Percentiles rank a stretch among this genome's conserved stretches.
These are phyloP conservation scores for Cercospora berteroae DNA, from an alignment of 2,329 filamentous ascomycete species.

Conservation along the genomic window DNA sequence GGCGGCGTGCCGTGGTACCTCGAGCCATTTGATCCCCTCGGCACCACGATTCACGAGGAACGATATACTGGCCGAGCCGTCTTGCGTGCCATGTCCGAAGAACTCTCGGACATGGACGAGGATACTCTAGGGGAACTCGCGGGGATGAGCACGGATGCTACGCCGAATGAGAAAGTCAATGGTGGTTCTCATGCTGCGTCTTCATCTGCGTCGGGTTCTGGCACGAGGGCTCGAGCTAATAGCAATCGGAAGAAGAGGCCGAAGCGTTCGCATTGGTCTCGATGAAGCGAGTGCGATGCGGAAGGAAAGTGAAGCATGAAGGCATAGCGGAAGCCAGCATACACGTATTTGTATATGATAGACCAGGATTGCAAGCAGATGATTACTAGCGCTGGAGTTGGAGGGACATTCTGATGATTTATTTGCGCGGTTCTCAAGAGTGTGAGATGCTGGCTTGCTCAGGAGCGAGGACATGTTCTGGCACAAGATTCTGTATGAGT, in stretches of 20 bases:
- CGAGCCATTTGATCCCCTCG: constrained; percentile 72
- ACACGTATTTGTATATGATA: constrained; percentile 2
- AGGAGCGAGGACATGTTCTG: neutral
- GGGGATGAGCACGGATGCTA: constrained; percentile 22
- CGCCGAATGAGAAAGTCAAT: constrained; percentile 15
- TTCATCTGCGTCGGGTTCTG: neutral
- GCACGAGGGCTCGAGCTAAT: neutral
- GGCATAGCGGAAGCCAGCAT: neutral
- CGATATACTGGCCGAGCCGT: constrained; percentile 71
- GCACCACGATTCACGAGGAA: constrained; percentile 76
- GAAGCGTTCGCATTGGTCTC: constrained; percentile 18
- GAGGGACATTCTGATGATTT: neutral
- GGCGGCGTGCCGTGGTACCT: constrained; percentile 90
- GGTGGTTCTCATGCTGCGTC: constrained; percentile 2
- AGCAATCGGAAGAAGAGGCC: constrained; percentile 15
- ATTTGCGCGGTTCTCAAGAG: neutral
- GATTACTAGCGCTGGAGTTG: neutral
- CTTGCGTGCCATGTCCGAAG: constrained; percentile 71
- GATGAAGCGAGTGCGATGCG: neutral
- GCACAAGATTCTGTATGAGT: neutral
- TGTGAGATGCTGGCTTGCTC: neutral
- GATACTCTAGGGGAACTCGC: constrained; percentile 70
- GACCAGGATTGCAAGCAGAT: neutral
- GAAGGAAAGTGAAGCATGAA: neutral
- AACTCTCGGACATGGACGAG: constrained; percentile 83